phyloP scores from a whole-genome alignment of 2,329 filamentous ascomycete species.

The Ceratocystis cubensis region DNA sequence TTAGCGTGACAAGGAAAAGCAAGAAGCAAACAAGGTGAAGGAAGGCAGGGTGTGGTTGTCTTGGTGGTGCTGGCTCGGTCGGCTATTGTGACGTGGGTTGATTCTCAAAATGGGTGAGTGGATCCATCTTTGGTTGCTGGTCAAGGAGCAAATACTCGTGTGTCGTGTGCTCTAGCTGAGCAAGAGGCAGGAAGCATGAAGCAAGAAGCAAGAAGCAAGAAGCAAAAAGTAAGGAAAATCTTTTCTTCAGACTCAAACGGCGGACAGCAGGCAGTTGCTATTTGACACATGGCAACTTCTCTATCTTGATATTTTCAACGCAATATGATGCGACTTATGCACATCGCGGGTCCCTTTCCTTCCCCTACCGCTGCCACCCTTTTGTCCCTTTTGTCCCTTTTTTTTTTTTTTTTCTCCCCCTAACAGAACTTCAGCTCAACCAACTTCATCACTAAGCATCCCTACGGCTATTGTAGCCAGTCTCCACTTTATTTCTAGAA shows the following conservation, averaged over 20 bases:
- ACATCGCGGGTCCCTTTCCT: not conserved
- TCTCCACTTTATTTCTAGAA: not conserved
- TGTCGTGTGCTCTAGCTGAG: too few relatives aligned
- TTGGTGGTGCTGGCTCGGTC: not conserved
- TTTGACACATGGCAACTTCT: too few relatives aligned
- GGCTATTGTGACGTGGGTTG: not conserved
- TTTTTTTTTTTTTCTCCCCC: not conserved
- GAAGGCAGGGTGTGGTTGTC: not conserved
- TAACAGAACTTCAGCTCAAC: not conserved
- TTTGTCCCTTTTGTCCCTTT: not conserved
- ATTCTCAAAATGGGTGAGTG: not conserved
- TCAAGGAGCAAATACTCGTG: too few relatives aligned
- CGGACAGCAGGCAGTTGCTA: not conserved
- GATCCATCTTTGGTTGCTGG: not conserved
- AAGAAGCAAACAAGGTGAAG: not conserved
- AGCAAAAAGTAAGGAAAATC: too few relatives aligned
- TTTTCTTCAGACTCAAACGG: too few relatives aligned
- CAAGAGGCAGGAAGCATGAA: not conserved
- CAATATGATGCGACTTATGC: too few relatives aligned
- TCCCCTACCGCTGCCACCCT: not conserved
- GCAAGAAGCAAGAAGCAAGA: not conserved
- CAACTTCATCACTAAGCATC: not conserved
- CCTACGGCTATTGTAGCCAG: not conserved
- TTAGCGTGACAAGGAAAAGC: not conserved
- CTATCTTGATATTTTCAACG: not conserved